phyloP scores from a whole-genome alignment of 495 filamentous ascomycete genomes.

The Schizothecium vesticola region DNA sequence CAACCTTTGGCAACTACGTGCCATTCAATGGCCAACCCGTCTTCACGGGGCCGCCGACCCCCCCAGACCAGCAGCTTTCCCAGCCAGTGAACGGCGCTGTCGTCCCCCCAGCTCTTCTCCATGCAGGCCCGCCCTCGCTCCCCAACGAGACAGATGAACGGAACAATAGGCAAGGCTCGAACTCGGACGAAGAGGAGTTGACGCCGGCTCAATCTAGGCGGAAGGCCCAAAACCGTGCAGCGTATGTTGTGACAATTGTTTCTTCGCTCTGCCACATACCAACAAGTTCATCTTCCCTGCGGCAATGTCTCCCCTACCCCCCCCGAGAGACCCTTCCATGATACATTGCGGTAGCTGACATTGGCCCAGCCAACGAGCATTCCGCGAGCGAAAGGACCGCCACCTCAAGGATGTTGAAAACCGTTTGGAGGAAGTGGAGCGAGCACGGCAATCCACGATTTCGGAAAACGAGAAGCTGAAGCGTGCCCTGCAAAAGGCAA shows the following conservation, averaged over 20 bases:
- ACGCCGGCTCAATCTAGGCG: slow-evolving; percentile 78
- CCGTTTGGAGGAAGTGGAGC: slow-evolving; percentile 71
- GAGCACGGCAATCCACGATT: slow-evolving; percentile 37
- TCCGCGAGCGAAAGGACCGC: slow-evolving; percentile 92
- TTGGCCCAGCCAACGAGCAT: slow-evolving; percentile 74
- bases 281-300: slow-evolving; percentile 3
- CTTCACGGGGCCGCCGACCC: slow-evolving; percentile 41
- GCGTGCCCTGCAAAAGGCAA: slow-evolving; percentile 70
- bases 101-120: slow-evolving; percentile 17
- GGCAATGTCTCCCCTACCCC: not conserved
- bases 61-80: slow-evolving; percentile 30
- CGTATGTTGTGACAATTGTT: slow-evolving; percentile 60
- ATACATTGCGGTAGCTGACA: not conserved
- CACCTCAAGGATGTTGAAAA: slow-evolving; percentile 89
- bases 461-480: slow-evolving; percentile 78
- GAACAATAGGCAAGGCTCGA: slow-evolving; percentile 40
- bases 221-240: slow-evolving; percentile 94
- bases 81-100: slow-evolving; percentile 27
- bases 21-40: slow-evolving; percentile 36
- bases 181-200: slow-evolving; percentile 53
- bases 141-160: slow-evolving; percentile 39
- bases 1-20: slow-evolving; percentile 39
- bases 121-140: slow-evolving; percentile 29
- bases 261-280: not conserved
- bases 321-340: not conserved